Evolutionary conservation across 345 rosid genomes (phyloP).

Genomic region (Bruguiera sexangula): DNA sequence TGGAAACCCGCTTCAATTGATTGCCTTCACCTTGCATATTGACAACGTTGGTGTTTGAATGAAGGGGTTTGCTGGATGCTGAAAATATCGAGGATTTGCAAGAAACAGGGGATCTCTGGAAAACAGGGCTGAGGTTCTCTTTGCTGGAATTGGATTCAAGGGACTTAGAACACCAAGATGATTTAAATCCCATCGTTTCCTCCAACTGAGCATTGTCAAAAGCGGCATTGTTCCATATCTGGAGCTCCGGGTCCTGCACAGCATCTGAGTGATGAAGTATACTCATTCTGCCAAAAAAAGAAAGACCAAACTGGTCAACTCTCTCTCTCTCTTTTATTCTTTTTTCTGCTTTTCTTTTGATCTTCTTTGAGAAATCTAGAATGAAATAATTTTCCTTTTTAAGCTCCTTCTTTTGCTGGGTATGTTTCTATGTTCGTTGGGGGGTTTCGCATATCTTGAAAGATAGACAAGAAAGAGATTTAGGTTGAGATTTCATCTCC

Average conservation of each 20-base stretch:
- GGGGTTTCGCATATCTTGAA: not conserved
- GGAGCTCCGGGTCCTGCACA: slow-evolving; percentile 48
- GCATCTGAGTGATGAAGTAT: slow-evolving; percentile 45
- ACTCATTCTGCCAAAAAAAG: slow-evolving; percentile 39
- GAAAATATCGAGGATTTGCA: slow-evolving; percentile 19
- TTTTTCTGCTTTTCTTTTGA: not conserved
- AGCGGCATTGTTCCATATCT: slow-evolving; percentile 90
- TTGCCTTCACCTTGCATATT: slow-evolving; percentile 27
- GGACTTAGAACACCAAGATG: slow-evolving; percentile 51
- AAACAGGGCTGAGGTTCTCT: slow-evolving; percentile 46
- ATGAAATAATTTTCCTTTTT: not conserved
- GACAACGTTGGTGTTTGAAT: slow-evolving; percentile 19
- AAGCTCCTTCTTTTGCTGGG: not conserved
- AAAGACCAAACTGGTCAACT: too few relatives aligned
- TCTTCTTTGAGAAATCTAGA: not conserved
- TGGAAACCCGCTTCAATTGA: slow-evolving; percentile 20
- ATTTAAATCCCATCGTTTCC: slow-evolving; percentile 35
- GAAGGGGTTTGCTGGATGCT: slow-evolving; percentile 29
- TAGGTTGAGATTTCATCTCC: not conserved
- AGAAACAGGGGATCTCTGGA: slow-evolving; percentile 29
- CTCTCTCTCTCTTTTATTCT: too few relatives aligned
- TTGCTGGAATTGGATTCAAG: slow-evolving; percentile 61
- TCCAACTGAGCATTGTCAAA: slow-evolving; percentile 72
- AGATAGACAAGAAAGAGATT: not conserved
- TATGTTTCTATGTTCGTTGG: not conserved